Evolutionary conservation across 1,139 yeast genomes (phyloP).

Genomic region (Sugiyamaella japonica): DNA sequence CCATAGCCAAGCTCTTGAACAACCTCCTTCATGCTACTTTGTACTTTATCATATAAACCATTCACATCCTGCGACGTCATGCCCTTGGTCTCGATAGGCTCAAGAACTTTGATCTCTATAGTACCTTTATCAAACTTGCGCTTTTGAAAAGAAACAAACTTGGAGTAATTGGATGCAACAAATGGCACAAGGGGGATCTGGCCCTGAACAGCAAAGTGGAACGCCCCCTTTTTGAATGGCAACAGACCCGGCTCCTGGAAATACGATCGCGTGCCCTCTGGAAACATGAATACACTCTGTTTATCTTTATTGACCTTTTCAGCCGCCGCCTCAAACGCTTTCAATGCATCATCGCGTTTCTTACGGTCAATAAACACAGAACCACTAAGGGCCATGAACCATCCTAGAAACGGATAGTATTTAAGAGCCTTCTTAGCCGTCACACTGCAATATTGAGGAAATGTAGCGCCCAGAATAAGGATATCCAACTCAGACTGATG

Average conservation of each 20-base stretch:
- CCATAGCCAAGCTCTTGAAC: constrained; percentile 40
- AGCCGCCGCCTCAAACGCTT: constrained; percentile 70
- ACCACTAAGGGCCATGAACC: constrained; percentile 93
- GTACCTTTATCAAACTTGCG: constrained; percentile 54
- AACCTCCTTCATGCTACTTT: constrained; percentile 43
- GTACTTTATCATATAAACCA: constrained; percentile 45
- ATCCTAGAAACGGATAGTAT: constrained; percentile 89
- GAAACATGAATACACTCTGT: constrained; percentile 79
- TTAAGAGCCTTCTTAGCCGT: constrained; percentile 86
- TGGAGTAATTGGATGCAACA: constrained; percentile 82
- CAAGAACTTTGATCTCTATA: constrained; percentile 63
- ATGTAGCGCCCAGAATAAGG: constrained; percentile 71
- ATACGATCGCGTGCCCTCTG: constrained; percentile 91
- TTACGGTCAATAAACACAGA: constrained; percentile 87
- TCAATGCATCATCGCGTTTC: constrained; percentile 73
- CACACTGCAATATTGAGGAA: constrained; percentile 88
- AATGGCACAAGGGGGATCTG: constrained; percentile 85
- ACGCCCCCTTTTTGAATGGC: constrained; percentile 96
- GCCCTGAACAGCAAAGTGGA: constrained; percentile 94
- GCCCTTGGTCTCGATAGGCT: constrained; percentile 61
- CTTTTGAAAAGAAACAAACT: constrained; percentile 60
- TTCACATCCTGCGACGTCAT: constrained; percentile 61
- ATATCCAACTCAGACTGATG: constrained; percentile 90
- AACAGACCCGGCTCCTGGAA: constrained; percentile 63
- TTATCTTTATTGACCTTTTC: constrained; percentile 56